Evolutionary conservation across 768 basidiomycete genomes (phyloP).

Genomic region (Rhodotorula babjevae): DNA sequence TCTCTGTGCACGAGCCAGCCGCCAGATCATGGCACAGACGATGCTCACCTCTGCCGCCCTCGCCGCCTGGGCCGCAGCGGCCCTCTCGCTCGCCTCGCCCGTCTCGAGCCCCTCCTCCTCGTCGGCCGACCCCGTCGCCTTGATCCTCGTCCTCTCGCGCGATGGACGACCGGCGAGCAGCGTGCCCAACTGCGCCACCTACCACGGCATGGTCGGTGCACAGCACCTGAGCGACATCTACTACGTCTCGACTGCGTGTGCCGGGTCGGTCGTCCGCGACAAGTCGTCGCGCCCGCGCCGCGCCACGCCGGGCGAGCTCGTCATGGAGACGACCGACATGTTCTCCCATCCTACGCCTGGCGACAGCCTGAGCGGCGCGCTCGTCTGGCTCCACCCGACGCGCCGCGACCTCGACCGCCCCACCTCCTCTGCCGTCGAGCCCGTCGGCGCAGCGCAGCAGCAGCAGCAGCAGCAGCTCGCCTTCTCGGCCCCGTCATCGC

Average conservation of each 20-base stretch:
- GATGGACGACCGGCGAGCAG: too few relatives aligned
- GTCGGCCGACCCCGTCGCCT: not conserved
- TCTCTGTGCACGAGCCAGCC: too few relatives aligned
- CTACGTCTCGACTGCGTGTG: slow-evolving; percentile 1
- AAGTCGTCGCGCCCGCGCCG: too few relatives aligned
- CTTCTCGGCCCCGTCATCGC: slow-evolving; percentile 1
- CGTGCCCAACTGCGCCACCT: not conserved
- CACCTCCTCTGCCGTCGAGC: not conserved
- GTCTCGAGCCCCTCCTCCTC: not conserved
- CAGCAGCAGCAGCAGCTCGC: not conserved
- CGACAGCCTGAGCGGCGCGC: not conserved
- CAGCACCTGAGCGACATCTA: slow-evolving; percentile 7
- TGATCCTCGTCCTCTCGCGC: not conserved
- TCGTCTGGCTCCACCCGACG: slow-evolving; percentile 14
- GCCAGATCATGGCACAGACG: too few relatives aligned
- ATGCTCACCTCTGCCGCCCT: not conserved
- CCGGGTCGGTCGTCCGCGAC: too few relatives aligned
- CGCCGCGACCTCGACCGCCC: not conserved
- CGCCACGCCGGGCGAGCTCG: not conserved
- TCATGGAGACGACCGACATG: too few relatives aligned
- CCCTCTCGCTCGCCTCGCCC: not conserved
- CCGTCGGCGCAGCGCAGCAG: not conserved
- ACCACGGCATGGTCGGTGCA: slow-evolving; percentile 3
- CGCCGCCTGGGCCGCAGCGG: not conserved
- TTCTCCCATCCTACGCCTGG: not conserved